These are phyloP conservation scores for Lolium multiflorum DNA, from an alignment of 176 grass and related monocot genomes.

Conservation along the genomic window DNA sequence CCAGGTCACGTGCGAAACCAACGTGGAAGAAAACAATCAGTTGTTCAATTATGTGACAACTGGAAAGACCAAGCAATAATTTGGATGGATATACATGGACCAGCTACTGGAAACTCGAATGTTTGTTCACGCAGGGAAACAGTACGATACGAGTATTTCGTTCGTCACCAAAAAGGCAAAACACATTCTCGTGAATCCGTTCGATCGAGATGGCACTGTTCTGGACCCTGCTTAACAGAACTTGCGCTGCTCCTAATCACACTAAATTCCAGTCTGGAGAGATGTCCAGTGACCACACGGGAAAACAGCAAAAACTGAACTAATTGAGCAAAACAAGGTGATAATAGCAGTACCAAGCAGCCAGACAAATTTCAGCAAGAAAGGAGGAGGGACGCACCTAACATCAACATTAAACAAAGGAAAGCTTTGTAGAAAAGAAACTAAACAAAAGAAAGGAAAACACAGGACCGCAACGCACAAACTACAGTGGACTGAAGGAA, in stretches of 20 bases:
- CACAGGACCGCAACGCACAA: neutral
- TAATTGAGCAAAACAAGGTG: neutral
- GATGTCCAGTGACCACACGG: neutral
- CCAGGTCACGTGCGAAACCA: constrained; percentile 10
- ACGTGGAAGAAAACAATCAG: neutral
- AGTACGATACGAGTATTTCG: neutral
- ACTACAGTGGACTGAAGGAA: neutral
- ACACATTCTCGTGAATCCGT: neutral
- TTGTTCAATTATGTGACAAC: neutral
- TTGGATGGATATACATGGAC: constrained; percentile 25
- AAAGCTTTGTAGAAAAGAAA: no score
- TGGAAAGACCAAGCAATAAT: constrained; percentile 1
- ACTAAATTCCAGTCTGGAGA: neutral
- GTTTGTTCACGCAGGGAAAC: neutral
- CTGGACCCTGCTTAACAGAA: constrained; percentile 2
- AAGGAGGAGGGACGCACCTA: constrained; percentile 13
- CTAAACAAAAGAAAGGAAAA: neutral
- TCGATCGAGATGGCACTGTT: neutral
- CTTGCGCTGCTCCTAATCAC: neutral
- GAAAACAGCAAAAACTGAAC: neutral
- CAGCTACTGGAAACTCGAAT: neutral
- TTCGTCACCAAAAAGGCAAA: neutral
- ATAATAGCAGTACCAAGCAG: neutral
- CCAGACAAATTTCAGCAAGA: neutral
- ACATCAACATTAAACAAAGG: neutral